Conservation (phyloP, 768 basidiomycete genomes). For the Rhodotorula graminis region DNA sequence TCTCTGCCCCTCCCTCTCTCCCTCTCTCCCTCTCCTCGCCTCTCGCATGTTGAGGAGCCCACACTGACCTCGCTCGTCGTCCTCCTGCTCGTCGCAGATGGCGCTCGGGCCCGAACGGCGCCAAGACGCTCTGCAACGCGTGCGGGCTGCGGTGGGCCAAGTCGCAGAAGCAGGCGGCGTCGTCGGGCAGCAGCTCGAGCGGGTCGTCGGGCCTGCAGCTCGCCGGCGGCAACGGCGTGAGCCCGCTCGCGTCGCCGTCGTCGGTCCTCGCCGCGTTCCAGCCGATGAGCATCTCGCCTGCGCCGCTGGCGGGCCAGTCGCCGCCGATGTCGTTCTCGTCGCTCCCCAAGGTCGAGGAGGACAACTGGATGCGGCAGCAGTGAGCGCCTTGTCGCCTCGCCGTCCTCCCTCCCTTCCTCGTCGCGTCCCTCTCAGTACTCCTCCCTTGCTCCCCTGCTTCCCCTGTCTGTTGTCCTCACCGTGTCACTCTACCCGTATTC, state of each 20-base stretch:
- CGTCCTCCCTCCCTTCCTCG: not conserved
- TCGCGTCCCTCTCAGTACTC: not conserved
- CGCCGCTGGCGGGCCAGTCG: not conserved
- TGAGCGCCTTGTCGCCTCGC: not conserved
- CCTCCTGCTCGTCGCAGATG: conserved; percentile 52
- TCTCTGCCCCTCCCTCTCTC: too few relatives aligned
- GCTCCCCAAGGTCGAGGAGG: conserved; percentile 7
- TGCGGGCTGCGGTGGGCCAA: conserved; percentile 93
- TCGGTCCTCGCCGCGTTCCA: conserved; percentile 6
- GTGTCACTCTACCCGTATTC: not conserved
- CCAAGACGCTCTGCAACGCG: conserved; percentile 94
- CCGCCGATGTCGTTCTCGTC: not conserved
- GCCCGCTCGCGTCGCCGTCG: not conserved
- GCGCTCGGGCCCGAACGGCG: conserved; percentile 90
- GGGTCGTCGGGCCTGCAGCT: not conserved
- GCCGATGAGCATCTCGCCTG: not conserved
- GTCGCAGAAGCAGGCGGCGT: conserved; percentile 43
- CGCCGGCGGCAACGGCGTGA: not conserved
- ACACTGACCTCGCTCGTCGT: not conserved
- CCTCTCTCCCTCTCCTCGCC: not conserved
- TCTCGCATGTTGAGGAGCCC: fast-evolving
- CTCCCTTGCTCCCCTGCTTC: too few relatives aligned
- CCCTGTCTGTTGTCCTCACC: not conserved
- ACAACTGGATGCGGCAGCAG: not conserved
- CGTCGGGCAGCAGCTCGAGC: not conserved